Evolutionary conservation across 192 early-diverging fungal genomes (phyloP), one percentile per base, ranked within the genome.

Genomic region (Backusella sp.): DNA sequence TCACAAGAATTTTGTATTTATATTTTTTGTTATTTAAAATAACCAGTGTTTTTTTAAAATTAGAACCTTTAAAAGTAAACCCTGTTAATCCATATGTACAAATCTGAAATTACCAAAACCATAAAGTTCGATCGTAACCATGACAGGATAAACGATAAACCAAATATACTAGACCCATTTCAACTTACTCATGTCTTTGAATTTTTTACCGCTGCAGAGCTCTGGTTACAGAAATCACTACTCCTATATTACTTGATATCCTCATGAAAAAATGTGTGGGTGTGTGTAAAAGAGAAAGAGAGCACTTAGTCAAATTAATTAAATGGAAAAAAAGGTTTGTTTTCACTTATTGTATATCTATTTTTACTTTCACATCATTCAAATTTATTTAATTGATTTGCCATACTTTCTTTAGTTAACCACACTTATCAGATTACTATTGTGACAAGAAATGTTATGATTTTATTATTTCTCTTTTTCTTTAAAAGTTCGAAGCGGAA

Each of bases 351-450:
- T 59, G 23, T 23, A 59, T 62, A 28, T 62, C 56, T 62, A 62
- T 62, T 62, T 62, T 62, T 62, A 62, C 28, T 28, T 49, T 49
- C 46, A 49, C 46, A 17, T 44, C 42, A 56, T 3, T 62, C 9
- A 62, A 62, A 62, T 62, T 62, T 62, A 62, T 62, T 62, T 28
- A 62, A 62, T 62, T 28, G 23, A 62, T 62, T 62, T 62, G 56
- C 56, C 56, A 62, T 62, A 62, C 56, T 62, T 62, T 26, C 56
- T 62, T 62, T 28, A 62, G 56, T 62, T 62, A 28, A 62, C 1
- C 56, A 62, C 56, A 62, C 56, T 62, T 49, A n/a, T 49, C 19
- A 62, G 7, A 62, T 62, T 62, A 62, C 56, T 62, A 62, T 62
- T 62, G 56, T 62, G 56, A 62, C 56, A 62, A 62, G 56, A 62